A percentile compares a stretch with the other conserved stretches of the same genome.
Evolutionary conservation across 495 filamentous ascomycete genomes (phyloP).

Genomic region (Geopyxis carbonaria): DNA sequence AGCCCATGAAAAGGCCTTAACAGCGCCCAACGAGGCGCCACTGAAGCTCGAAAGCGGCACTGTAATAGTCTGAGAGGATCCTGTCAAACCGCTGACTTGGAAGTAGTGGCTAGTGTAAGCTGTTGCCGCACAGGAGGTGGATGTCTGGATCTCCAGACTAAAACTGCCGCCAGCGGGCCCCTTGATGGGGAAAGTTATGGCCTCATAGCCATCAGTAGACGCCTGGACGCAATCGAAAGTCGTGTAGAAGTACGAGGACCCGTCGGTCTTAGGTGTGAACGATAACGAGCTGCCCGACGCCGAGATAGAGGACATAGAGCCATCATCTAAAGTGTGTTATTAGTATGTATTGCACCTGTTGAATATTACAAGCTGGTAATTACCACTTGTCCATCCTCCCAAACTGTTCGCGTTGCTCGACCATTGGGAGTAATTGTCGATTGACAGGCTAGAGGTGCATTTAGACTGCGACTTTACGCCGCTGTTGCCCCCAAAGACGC

Average conservation of each 20-base stretch:
- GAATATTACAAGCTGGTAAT: too few relatives aligned
- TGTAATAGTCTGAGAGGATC: conserved; percentile 35
- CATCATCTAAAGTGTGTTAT: too few relatives aligned
- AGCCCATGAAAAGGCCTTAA: too few relatives aligned
- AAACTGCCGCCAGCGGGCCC: conserved; percentile 35
- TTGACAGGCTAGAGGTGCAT: conserved; percentile 36
- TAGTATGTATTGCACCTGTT: too few relatives aligned
- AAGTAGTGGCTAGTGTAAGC: conserved; percentile 32
- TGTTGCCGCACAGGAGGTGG: conserved; percentile 28
- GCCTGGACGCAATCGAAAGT: conserved; percentile 32
- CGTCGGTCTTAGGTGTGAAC: conserved; percentile 33
- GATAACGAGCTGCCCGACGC: conserved; percentile 31
- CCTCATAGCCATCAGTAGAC: conserved; percentile 33
- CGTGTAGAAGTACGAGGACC: conserved; percentile 41
- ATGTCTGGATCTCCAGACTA: conserved; percentile 39
- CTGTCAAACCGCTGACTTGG: conserved; percentile 34
- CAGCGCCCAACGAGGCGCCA: too few relatives aligned
- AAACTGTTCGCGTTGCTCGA: conserved; percentile 34
- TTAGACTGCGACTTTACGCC: background rate
- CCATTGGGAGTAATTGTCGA: conserved; percentile 42
- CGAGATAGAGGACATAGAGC: conserved; percentile 33
- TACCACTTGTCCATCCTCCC: conserved; percentile 32
- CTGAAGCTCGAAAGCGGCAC: too few relatives aligned
- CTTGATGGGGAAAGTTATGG: conserved; percentile 38
- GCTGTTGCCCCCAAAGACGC: too few relatives aligned